Base-by-base conservation (phyloP, 257 asterid genomes). In the Petunia axillaris region DNA sequence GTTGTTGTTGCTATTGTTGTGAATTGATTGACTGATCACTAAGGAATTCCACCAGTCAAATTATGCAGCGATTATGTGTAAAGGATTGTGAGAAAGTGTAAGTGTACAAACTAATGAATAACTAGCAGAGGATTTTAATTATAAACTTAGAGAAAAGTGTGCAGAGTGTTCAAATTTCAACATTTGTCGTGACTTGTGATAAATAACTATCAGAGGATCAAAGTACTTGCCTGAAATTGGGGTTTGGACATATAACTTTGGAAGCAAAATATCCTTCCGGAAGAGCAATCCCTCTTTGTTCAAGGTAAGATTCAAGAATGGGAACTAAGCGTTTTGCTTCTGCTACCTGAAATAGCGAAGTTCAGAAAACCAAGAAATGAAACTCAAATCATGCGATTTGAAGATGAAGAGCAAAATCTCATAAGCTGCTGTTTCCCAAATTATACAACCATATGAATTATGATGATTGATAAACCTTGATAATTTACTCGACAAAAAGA, bases 191-290 rank as follows among this genome's bases (percentile, higher is more conserved):
- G 52, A 46, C 7, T 8, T 46, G 52, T 46, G 52, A 46, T 46
- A 46, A 4, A 46, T 46, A 46, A 46, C 52, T n/a, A 63, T 16
- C 75, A 66, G 44, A 66, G n/a, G 16, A 35, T 35, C 13, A 52
- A 8, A 76, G 64, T 25, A 48, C 90, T 79, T 89, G 93, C 98
- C 91, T 73, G 83, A 93, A 91, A 50, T 76, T 85, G 2, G 97
- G 97, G 87, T 91, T 92, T 4, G 98, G 94, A 70, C 98, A 95
- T 80, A 95, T 89, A 85, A 95, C 93, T 89, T 91, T 93, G 84
- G 52, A 84, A 75, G 95, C 88, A 59, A 95, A 80, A 87, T 85
- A 95, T 65, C 94, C 95, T 83, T 90, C 93, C 0, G 97, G 98
- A 84, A 93, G 90, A 78, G 79, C 65, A 53, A 89, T 89, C 64